These are phyloP conservation scores for Flaveria bidentis DNA, from an alignment of 129 eudicot species.

Conservation along the genomic window DNA sequence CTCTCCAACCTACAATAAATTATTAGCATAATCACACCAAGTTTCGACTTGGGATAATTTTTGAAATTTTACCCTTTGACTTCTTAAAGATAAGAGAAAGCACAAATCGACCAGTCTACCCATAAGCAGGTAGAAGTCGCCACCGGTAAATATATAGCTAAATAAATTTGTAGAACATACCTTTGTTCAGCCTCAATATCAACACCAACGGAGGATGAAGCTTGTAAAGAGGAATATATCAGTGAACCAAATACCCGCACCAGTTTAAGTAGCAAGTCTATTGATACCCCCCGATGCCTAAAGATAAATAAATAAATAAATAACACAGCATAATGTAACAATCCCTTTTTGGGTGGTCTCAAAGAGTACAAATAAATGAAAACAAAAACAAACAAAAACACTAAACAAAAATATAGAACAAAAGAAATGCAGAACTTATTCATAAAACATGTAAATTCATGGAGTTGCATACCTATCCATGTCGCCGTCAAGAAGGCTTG, in stretches of 20 bases:
- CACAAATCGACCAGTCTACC: background rate
- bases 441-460: background rate
- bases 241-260: constrained; percentile 87
- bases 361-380: background rate
- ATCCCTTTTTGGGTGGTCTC: background rate
- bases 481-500: constrained; percentile 73
- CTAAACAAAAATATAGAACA: background rate
- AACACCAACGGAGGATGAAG: constrained; percentile 84
- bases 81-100: background rate
- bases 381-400: background rate
- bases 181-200: constrained; percentile 98
- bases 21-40: background rate
- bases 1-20: constrained; percentile 67
- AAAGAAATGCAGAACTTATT: background rate
- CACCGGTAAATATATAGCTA: constrained; percentile 2
- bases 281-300: constrained; percentile 74
- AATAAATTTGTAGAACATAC: constrained; percentile 30
- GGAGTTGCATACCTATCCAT: constrained; percentile 63
- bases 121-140: background rate
- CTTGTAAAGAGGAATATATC: constrained; percentile 81
- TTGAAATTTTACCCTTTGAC: background rate
- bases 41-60: background rate
- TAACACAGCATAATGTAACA: background rate
- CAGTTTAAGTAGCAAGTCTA: constrained; percentile 80
- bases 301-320: constrained; percentile 3